phyloP scores from a whole-genome alignment of 257 asterid genomes.

The Solanum neorickii region DNA sequence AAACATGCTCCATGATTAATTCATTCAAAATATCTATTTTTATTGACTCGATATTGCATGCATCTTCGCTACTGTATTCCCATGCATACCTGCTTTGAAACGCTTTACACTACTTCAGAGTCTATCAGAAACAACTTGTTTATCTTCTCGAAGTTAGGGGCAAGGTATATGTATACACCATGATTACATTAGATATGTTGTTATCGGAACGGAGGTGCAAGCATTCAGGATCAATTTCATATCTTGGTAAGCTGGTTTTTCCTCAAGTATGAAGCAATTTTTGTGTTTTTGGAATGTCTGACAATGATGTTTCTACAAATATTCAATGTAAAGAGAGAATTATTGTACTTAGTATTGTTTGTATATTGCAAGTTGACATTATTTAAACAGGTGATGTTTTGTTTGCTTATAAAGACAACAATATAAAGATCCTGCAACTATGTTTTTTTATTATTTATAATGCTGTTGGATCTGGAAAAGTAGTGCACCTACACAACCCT shows the following conservation, averaged over 20 bases:
- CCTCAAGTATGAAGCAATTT: neutral
- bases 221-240: neutral
- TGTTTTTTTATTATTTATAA: neutral
- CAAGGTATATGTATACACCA: neutral
- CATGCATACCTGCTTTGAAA: neutral
- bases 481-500: neutral
- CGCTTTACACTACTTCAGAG: neutral
- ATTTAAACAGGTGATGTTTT: neutral
- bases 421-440: neutral
- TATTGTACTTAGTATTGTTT: neutral
- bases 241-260: neutral
- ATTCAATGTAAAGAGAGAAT: neutral
- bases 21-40: neutral
- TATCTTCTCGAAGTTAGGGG: neutral
- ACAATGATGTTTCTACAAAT: neutral
- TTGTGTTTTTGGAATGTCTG: neutral
- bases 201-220: neutral
- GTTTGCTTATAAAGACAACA: neutral
- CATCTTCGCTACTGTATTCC: neutral
- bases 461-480: neutral
- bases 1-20: neutral
- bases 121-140: neutral
- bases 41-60: neutral
- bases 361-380: neutral
- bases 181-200: neutral